phyloP scores from a whole-genome alignment of 2,329 filamentous ascomycete genomes.

The Microsporum audouinii region DNA sequence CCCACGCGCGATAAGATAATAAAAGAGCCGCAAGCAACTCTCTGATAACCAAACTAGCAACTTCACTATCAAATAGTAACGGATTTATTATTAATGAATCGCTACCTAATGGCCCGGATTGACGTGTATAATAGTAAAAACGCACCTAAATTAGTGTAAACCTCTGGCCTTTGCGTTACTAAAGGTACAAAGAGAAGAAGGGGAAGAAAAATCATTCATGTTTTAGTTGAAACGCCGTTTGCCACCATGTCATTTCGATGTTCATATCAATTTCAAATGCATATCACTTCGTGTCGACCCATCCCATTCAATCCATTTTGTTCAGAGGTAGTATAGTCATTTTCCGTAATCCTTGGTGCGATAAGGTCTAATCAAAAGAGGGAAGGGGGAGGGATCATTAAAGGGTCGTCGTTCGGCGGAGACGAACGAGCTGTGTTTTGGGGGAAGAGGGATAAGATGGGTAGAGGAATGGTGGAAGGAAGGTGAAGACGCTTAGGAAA shows the following conservation, averaged over 20 bases:
- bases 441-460: neutral
- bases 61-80: too few species aligned
- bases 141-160: neutral
- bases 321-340: neutral
- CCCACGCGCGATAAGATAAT: neutral
- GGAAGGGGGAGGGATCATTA: neutral
- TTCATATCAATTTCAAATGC: constrained; percentile 3
- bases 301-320: neutral
- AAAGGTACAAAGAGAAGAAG: neutral
- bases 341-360: neutral
- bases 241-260: neutral
- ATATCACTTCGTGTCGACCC: neutral
- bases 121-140: neutral
- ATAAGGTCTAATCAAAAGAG: neutral
- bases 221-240: neutral
- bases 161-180: neutral
- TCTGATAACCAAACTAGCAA: too few species aligned
- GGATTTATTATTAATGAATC: neutral
- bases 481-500: constrained; percentile 43
- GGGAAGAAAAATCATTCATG: neutral
- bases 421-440: neutral
- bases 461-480: neutral
- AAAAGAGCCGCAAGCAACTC: too few species aligned
- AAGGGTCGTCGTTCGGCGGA: neutral
- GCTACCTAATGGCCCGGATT: neutral